phyloP scores from a whole-genome alignment of 1,284 basidiomycete species.

The Puccinia coronata region DNA sequence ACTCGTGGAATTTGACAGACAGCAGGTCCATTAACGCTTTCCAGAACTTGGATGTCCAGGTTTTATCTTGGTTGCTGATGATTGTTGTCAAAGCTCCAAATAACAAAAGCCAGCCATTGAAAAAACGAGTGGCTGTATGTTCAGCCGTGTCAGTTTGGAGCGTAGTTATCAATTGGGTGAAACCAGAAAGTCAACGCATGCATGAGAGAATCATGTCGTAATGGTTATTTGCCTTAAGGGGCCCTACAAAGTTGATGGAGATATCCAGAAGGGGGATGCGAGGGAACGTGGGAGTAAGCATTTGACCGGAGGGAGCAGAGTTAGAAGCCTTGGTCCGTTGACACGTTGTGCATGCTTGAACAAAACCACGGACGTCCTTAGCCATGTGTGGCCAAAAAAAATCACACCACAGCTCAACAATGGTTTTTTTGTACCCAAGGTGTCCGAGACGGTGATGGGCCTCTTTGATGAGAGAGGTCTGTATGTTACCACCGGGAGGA shows the following conservation, averaged over 20 bases:
- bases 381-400: conserved; percentile 12
- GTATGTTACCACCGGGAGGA: background rate
- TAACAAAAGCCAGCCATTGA: background rate
- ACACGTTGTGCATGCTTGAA: conserved; percentile 49
- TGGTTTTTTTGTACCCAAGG: background rate
- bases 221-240: background rate
- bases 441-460: background rate
- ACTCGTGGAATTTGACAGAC: conserved; percentile 25
- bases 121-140: background rate
- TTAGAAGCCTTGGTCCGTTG: conserved; percentile 49
- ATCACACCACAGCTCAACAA: background rate
- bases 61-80: conserved; percentile 7
- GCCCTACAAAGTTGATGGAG: conserved; percentile 1
- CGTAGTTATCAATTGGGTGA: background rate
- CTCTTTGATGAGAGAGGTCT: background rate
- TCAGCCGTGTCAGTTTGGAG: background rate
- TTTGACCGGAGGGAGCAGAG: background rate
- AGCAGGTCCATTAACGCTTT: too few species aligned
- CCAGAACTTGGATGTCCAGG: conserved; percentile 9
- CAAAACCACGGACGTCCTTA: background rate
- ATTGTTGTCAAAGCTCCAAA: background rate
- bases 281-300: conserved; percentile 43
- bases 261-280: conserved; percentile 33
- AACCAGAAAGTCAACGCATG: background rate
- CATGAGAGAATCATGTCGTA: conserved; percentile 13